Base-by-base conservation (phyloP, 768 basidiomycete genomes). In the Tylopilus sp. region DNA sequence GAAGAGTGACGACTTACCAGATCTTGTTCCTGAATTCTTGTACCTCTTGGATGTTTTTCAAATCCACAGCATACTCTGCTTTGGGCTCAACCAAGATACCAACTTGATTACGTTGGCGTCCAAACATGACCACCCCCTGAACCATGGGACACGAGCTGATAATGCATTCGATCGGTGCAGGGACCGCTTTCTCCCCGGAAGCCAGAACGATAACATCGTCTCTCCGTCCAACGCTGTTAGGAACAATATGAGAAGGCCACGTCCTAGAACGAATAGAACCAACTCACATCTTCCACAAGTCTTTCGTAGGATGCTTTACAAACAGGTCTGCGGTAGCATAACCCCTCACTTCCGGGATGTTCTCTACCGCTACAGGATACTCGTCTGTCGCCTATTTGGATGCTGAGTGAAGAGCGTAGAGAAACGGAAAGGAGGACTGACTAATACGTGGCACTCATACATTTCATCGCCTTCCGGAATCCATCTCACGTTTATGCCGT, bases 321-420 rank as follows among this genome's bases (percentile, higher is more conserved):
- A 74, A 76, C 4, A 81, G 52, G 60, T 79, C 79, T 1, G 71
- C 69, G 0, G 74, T 77, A 0, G 72, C 74, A 48, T 76, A 54
- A 2, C 58, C 58, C n/a, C 73, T 48, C 0, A 60, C 52, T 1
- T 74, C 76, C 1, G 67, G 51, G 8, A 73, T 54, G 56, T 78
- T 78, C n/a, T 64, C 45, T 9, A 64, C 41, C 1, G 53, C 34
- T 6, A 53, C 36, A 0, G 50, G 50, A 38, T 52, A 38, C 9
- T 12, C 19, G 10, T 54, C 50, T 3, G 53, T 31, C 12, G 46
- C 16, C 52, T 53, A 14, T 26, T n/a, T 24, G 8, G 14, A 38
- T 5, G 19, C n/a, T 45, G 24, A 53, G 28, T 17, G 24, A 21
- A 1, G 31, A 44, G 26, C 6, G 22, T 9, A 11, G 7, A 13